Evolutionary conservation across 2,329 filamentous ascomycete genomes (phyloP).

Genomic region (Alternaria novae-zelandiae): DNA sequence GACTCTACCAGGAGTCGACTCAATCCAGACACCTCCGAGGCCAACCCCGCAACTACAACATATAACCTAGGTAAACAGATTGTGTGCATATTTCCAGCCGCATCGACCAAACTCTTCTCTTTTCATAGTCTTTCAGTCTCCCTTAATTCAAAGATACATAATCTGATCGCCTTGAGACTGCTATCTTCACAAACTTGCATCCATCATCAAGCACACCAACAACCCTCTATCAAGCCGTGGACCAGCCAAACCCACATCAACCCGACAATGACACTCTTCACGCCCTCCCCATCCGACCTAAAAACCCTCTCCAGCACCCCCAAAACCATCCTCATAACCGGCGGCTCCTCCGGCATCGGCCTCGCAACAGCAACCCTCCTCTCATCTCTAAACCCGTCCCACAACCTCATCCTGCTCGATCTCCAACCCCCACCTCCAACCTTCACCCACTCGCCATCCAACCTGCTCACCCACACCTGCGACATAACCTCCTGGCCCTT

Average conservation of each 20-base stretch:
- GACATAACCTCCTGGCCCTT: constrained; percentile 56
- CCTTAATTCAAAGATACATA: too few relatives aligned
- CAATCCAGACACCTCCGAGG: background rate
- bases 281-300: constrained; percentile 26
- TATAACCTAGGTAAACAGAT: constrained; percentile 24
- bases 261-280: constrained; percentile 32
- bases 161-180: too few relatives aligned
- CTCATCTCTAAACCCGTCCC: constrained; percentile 45
- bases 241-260: background rate
- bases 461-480: constrained; percentile 49
- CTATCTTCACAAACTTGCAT: background rate
- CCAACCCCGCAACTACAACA: constrained; percentile 15
- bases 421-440: constrained; percentile 43
- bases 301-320: constrained; percentile 29
- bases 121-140: too few relatives aligned
- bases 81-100: background rate
- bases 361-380: constrained; percentile 51
- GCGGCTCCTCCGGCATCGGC: constrained; percentile 51
- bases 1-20: background rate
- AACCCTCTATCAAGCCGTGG: too few relatives aligned
- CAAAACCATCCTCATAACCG: constrained; percentile 49
- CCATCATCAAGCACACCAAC: background rate
- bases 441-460: constrained; percentile 34
- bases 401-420: constrained; percentile 53
- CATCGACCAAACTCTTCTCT: background rate